Percentiles rank a stretch among this genome's conserved stretches.
Conservation (phyloP, 2,329 filamentous ascomycete genomes). For the Penicillium hesseltinei region DNA sequence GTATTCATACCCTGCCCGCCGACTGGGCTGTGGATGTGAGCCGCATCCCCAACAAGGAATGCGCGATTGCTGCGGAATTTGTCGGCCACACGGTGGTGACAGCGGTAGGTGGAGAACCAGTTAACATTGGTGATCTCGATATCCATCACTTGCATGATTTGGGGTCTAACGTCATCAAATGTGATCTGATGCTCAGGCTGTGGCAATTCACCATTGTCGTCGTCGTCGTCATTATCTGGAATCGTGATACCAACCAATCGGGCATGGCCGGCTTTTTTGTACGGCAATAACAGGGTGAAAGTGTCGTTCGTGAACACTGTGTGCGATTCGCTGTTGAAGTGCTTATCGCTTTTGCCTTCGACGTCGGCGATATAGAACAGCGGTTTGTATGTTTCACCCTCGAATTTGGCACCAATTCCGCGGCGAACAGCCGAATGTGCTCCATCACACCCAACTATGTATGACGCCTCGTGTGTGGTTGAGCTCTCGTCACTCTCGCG, state of each 20-base stretch:
- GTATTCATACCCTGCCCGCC: slow-evolving; percentile 61
- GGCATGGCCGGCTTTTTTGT: slow-evolving; percentile 21
- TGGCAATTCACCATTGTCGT: slow-evolving; percentile 11
- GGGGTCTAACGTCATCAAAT: slow-evolving; percentile 32
- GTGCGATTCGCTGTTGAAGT: slow-evolving; percentile 32
- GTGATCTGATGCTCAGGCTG: slow-evolving; percentile 24
- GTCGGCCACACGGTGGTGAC: slow-evolving; percentile 46
- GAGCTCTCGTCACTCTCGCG: slow-evolving; percentile 19
- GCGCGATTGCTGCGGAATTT: slow-evolving; percentile 49
- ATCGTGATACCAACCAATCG: slow-evolving; percentile 29
- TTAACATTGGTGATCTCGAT: slow-evolving; percentile 31
- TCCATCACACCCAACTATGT: slow-evolving; percentile 55
- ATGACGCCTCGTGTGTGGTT: slow-evolving; percentile 37
- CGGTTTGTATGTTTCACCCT: slow-evolving; percentile 45
- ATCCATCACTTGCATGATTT: slow-evolving; percentile 21
- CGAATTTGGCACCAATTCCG: slow-evolving; percentile 39
- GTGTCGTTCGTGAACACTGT: slow-evolving; percentile 35
- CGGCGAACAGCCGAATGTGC: slow-evolving; percentile 51
- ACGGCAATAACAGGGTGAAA: slow-evolving; percentile 38
- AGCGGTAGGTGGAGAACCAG: slow-evolving; percentile 47
- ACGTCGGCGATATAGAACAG: slow-evolving; percentile 49
- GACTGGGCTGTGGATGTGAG: slow-evolving; percentile 56
- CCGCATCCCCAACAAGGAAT: slow-evolving; percentile 58
- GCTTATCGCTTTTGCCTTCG: slow-evolving; percentile 26
- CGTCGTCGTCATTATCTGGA: not conserved